Conservation (phyloP, 2,329 filamentous ascomycete genomes). For the Sporothrix variecibatus region DNA sequence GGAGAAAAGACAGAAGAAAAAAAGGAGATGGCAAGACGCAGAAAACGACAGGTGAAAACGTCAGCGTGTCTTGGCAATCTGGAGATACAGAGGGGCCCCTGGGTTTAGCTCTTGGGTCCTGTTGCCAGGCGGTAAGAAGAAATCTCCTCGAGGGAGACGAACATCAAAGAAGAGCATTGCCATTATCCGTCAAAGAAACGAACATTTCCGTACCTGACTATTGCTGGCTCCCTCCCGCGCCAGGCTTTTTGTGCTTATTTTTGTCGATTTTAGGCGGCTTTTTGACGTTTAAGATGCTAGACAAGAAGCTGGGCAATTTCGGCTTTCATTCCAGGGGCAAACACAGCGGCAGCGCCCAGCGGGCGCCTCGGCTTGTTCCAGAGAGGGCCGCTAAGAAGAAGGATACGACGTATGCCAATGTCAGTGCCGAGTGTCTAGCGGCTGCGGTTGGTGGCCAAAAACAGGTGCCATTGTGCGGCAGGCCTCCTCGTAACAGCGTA, state of each 20-base stretch:
- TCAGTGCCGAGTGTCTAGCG: not conserved
- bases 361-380: constrained; percentile 6
- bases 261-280: not conserved
- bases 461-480: not conserved
- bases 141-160: not conserved
- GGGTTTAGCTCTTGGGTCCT: not conserved
- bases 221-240: constrained; percentile 8
- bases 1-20: not conserved
- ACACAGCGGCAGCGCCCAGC: not conserved
- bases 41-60: not conserved
- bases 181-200: not conserved
- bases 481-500: not conserved
- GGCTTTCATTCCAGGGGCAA: not conserved
- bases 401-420: not conserved
- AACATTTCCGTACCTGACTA: not conserved
- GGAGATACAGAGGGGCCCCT: not conserved
- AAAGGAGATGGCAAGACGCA: not conserved
- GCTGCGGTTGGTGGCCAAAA: not conserved
- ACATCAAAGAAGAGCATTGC: not conserved
- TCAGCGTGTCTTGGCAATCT: constrained; percentile 11
- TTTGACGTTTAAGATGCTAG: not conserved
- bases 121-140: not conserved
- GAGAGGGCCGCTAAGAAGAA: not conserved
- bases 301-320: not conserved
- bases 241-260: constrained; percentile 1